A percentile compares a stretch with the other conserved stretches of the same genome.
Conservation (phyloP, 176 grass and related monocot species). For the Lolium rigidum region DNA sequence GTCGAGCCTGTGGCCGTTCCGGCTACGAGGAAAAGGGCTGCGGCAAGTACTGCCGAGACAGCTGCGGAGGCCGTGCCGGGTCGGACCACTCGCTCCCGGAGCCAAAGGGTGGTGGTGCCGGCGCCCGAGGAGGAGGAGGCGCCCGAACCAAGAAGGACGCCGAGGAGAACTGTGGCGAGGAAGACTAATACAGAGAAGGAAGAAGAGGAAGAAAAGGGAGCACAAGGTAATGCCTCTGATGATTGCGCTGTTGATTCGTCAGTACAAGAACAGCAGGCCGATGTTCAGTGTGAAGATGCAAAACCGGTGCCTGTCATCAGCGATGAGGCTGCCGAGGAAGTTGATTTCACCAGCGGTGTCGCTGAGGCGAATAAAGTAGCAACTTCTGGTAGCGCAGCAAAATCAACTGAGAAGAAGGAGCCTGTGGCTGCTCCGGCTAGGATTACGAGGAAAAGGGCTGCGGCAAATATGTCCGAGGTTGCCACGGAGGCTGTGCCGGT, state of each 20-base stretch:
- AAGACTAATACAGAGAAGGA: slow-evolving; percentile 8
- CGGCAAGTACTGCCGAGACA: slow-evolving; percentile 9
- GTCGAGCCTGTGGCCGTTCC: not conserved
- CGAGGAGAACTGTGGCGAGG: slow-evolving; percentile 16
- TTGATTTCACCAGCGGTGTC: not conserved
- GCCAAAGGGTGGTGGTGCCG: not conserved
- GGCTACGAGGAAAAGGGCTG: slow-evolving; percentile 25
- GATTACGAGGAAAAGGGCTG: too few species aligned
- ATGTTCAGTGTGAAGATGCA: not conserved
- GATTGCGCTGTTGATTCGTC: not conserved
- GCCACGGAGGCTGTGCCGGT: too few species aligned
- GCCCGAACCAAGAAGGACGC: not conserved
- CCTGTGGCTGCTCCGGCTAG: too few species aligned
- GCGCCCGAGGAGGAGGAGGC: too few species aligned
- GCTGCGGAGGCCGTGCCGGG: not conserved
- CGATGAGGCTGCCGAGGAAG: not conserved
- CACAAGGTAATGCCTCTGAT: slow-evolving; percentile 13
- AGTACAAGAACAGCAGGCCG: not conserved
- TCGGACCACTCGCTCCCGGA: slow-evolving; percentile 24
- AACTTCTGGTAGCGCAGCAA: not conserved
- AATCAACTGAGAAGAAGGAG: not conserved
- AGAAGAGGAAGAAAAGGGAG: not conserved
- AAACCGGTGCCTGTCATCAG: not conserved
- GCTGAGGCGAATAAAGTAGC: not conserved
- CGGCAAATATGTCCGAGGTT: too few species aligned